A percentile compares a stretch with the other conserved stretches of the same genome.
phyloP scores from a whole-genome alignment of 106 monocot species.

The Dendrobium catenatum region DNA sequence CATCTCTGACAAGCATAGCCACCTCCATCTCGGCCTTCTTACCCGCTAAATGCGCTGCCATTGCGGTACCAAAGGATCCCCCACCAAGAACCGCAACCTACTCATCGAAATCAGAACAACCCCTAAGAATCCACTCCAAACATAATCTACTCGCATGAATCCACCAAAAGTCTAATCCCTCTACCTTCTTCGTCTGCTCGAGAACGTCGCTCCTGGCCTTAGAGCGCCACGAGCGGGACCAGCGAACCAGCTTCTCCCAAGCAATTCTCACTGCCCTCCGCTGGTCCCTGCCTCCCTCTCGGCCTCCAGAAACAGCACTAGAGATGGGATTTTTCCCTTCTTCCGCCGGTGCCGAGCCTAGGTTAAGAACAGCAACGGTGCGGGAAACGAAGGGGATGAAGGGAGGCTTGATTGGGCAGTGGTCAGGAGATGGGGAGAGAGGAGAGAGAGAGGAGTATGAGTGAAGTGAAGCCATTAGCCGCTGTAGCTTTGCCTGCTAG shows the following conservation, averaged over 20 bases:
- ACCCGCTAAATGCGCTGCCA: conserved; percentile 82
- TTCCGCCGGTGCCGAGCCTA: conserved; percentile 9
- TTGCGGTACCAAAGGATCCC: conserved; percentile 95
- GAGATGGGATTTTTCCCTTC: conserved; percentile 10
- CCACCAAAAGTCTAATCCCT: neutral
- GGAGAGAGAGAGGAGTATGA: neutral
- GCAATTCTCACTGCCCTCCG: conserved; percentile 62
- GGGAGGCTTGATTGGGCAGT: neutral
- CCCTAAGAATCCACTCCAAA: neutral
- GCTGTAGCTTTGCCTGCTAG: neutral
- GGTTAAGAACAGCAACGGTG: conserved; percentile 23
- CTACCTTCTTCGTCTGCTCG: conserved; percentile 70
- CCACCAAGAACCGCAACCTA: conserved; percentile 92
- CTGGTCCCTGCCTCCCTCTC: conserved; percentile 41
- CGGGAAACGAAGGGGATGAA: conserved; percentile 4
- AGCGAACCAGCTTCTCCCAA: conserved; percentile 97
- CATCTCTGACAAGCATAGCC: conserved; percentile 75
- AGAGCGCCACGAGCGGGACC: conserved; percentile 91
- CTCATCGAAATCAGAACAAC: neutral
- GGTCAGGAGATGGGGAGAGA: neutral
- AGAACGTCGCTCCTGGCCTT: conserved; percentile 58
- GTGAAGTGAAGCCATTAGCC: neutral
- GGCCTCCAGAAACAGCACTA: neutral
- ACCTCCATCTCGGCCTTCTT: conserved; percentile 86
- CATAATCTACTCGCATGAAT: neutral